A percentile compares a stretch with the other conserved stretches of the same genome.
These are phyloP conservation scores for Globisporangium takayamanum DNA, from an alignment of 352 stramenopile genomes.

Conservation along the genomic window DNA sequence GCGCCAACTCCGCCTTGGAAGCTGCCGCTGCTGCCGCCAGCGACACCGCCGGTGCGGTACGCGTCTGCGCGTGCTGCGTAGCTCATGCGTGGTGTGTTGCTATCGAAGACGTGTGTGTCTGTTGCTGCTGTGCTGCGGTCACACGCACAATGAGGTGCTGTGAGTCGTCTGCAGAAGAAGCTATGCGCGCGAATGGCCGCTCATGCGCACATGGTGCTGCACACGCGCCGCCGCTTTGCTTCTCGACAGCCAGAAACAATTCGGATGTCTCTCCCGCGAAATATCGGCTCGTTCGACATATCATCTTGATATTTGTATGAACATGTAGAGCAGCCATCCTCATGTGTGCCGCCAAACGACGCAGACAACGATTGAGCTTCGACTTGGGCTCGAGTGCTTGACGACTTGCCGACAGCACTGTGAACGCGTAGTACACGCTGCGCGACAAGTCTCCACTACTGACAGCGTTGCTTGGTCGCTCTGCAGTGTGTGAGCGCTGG, in stretches of 20 bases:
- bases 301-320: neutral
- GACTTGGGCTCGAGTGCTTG: too few species aligned
- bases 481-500: too few species aligned
- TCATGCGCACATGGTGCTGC: neutral
- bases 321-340: neutral
- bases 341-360: neutral
- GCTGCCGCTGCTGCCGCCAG: constrained; percentile 1
- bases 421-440: too few species aligned
- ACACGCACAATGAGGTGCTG: neutral
- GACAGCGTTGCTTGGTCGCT: too few species aligned
- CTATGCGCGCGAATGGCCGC: neutral
- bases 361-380: neutral
- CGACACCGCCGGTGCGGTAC: neutral
- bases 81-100: constrained; percentile 1
- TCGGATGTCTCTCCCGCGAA: neutral
- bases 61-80: neutral
- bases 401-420: too few species aligned
- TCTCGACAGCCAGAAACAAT: neutral
- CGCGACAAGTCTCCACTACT: too few species aligned
- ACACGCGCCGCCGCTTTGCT: neutral
- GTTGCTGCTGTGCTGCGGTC: neutral
- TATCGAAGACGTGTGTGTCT: neutral
- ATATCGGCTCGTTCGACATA: neutral
- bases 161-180: constrained; percentile 2
- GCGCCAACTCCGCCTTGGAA: neutral